Conservation (phyloP, 2,329 filamentous ascomycete genomes). For the Ophiostoma himal-ulmi region DNA sequence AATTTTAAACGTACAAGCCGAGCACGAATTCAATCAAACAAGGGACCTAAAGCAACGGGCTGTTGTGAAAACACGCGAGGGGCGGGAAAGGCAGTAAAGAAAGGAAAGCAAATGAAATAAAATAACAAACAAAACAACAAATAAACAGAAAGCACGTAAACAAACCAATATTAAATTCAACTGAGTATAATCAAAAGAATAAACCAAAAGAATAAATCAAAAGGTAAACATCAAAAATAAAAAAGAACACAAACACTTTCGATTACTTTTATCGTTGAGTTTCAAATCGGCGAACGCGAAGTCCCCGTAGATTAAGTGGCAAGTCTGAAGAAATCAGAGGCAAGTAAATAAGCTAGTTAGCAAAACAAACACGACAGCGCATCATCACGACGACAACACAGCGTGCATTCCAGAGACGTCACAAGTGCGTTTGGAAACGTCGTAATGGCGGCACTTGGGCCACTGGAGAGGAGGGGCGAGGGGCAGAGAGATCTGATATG, state of each 20-base stretch:
- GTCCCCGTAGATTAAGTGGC: background rate
- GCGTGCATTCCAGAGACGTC: constrained; percentile 9
- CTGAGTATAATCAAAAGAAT: background rate
- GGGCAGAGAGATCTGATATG: background rate
- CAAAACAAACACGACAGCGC: constrained; percentile 1
- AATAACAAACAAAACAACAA: background rate
- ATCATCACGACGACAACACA: constrained; percentile 11
- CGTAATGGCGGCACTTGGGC: background rate
- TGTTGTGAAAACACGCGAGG: background rate
- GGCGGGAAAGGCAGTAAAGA: background rate
- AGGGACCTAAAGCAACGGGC: background rate
- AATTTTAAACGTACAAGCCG: background rate
- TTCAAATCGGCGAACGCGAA: background rate
- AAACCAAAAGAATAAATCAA: background rate
- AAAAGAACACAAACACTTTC: no score
- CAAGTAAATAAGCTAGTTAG: background rate
- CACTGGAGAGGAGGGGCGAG: constrained; percentile 9
- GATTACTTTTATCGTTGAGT: background rate
- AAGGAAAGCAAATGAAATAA: background rate
- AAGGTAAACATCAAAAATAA: no score
- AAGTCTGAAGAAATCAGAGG: background rate
- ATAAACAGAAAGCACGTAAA: background rate
- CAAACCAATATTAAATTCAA: background rate
- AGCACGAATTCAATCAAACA: background rate
- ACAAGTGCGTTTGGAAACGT: constrained; percentile 8